phyloP scores from a whole-genome alignment of 176 grass and related monocot genomes.

The Eleusine coracana region DNA sequence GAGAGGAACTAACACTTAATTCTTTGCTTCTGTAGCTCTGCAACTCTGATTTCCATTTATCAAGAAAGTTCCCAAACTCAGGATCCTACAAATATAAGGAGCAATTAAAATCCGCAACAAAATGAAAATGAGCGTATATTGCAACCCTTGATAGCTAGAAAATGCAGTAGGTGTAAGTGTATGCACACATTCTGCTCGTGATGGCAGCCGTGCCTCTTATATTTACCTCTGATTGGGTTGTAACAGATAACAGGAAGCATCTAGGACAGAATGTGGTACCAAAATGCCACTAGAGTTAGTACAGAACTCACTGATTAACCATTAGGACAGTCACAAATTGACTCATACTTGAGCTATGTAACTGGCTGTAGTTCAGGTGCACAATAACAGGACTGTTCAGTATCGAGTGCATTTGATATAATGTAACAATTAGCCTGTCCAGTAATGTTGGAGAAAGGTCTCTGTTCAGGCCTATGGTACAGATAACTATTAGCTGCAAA shows the following conservation, averaged over 20 bases:
- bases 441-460: not conserved
- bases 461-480: not conserved
- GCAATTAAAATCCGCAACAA: slow-evolving; percentile 21
- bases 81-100: slow-evolving; percentile 68
- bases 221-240: not conserved
- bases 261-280: not conserved
- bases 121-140: slow-evolving; percentile 2
- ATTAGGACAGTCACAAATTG: slow-evolving; percentile 1
- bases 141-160: not conserved
- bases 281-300: not conserved
- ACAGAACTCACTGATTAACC: not conserved
- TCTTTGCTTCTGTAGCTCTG: slow-evolving; percentile 50
- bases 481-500: not conserved
- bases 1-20: slow-evolving; percentile 47
- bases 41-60: slow-evolving; percentile 53
- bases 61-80: slow-evolving; percentile 71
- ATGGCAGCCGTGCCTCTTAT: not conserved
- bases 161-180: not conserved
- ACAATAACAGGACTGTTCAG: not conserved
- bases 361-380: not conserved
- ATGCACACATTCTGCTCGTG: not conserved
- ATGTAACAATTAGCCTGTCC: not conserved
- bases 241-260: not conserved
- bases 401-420: not conserved
- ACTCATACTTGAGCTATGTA: not conserved